phyloP scores from a whole-genome alignment of 2,329 filamentous ascomycete genomes.

The Clonostachys chloroleuca region DNA sequence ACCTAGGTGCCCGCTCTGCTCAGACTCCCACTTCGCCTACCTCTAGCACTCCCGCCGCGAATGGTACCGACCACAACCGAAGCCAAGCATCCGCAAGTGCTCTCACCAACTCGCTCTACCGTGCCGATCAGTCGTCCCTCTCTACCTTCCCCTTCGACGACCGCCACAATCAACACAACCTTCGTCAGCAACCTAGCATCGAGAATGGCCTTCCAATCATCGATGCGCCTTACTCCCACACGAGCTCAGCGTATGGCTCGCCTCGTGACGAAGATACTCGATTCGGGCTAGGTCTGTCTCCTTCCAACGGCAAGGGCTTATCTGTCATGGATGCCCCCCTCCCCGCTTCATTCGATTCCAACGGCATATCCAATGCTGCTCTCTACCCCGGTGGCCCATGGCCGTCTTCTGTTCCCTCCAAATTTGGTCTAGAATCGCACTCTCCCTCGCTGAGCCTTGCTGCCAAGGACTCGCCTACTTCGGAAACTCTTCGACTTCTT shows the following conservation, averaged over 20 bases:
- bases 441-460: slow-evolving; percentile 66
- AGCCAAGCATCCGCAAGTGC: slow-evolving; percentile 63
- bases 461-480: slow-evolving; percentile 51
- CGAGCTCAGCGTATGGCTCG: slow-evolving; percentile 69
- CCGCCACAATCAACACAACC: slow-evolving; percentile 25
- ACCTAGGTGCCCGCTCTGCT: slow-evolving; percentile 62
- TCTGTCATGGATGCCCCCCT: slow-evolving; percentile 91
- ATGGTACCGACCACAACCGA: slow-evolving; percentile 11
- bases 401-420: slow-evolving; percentile 86
- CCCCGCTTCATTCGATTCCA: slow-evolving; percentile 93
- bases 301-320: slow-evolving; percentile 65
- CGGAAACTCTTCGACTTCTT: slow-evolving; percentile 59
- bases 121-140: slow-evolving; percentile 30
- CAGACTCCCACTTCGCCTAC: slow-evolving; percentile 35
- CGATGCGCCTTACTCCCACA: slow-evolving; percentile 53
- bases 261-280: slow-evolving; percentile 65
- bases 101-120: slow-evolving; percentile 55
- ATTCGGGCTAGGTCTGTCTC: slow-evolving; percentile 73
- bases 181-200: slow-evolving; percentile 44
- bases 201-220: slow-evolving; percentile 54
- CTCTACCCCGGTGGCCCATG: slow-evolving; percentile 75
- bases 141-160: slow-evolving; percentile 35
- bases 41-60: slow-evolving; percentile 14
- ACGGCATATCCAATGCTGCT: slow-evolving; percentile 88
- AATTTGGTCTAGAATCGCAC: slow-evolving; percentile 85